Evolutionary conservation across 805 yeast species (phyloP), one percentile per base, ranked within the genome.

Genomic region (Yarrowia sp.): DNA sequence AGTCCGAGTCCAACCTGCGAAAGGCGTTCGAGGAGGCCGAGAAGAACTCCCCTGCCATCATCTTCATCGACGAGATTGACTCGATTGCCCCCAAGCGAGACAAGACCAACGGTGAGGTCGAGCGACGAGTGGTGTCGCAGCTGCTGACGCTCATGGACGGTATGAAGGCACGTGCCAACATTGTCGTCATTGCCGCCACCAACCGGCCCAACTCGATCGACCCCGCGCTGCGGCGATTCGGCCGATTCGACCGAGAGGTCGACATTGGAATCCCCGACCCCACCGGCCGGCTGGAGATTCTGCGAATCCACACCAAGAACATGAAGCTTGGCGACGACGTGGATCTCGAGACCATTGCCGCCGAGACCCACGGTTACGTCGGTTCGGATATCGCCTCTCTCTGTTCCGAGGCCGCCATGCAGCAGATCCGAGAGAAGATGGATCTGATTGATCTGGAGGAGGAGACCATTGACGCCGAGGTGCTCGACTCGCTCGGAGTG

Each of bases 381-480:
- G 99, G 99, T 84, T 97, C 98, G 64, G 99, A 95, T 86, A 84
- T 95, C 76, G 99, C 99, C 1, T 93, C 98, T 8, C 84, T 95
- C 77, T 95, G 99, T 85, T 92, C 98, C n/a, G 99, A 96, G 83
- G 99, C 99, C 72, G 99, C 99, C 70, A 95, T 95, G 99, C 99
- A 95, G 85, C 99, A 96, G 84, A 95, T 95, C 77, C 91, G 99
- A 82, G 99, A 95, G 82, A 95, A 95, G 87, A 93, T 95, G 98
- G 99, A 95, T 77, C 84, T 95, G 73, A 95, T 96, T 74, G 98
- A 94, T 77, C 84, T 93, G 74, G 98, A 93, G 71, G 97, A 92
- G 80, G 98, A 93, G 72, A 95, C 94, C 74, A 95, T 96, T 75
- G 98, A 93, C 79, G 97, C 99, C 46, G 99, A 95, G 83, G 89